Percentiles rank a stretch among this genome's conserved stretches.
phyloP scores from a whole-genome alignment of 805 yeast genomes.

The Crinitomyces ghanaensis region DNA sequence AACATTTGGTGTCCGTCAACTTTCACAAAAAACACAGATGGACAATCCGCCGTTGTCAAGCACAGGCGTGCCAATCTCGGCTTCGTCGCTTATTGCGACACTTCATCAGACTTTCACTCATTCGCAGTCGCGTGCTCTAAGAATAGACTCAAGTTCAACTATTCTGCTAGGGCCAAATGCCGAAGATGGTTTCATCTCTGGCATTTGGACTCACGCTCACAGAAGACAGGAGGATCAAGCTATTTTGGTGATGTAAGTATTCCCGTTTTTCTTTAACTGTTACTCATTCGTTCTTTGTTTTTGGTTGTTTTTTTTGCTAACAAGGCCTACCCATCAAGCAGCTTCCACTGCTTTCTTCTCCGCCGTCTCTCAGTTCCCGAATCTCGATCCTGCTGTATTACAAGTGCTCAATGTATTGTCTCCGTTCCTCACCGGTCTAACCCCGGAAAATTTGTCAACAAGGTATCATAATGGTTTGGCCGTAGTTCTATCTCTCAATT shows the following conservation, averaged over 20 bases:
- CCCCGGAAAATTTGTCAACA: slow-evolving; percentile 26
- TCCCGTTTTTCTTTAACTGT: not conserved
- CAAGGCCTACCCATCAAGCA: slow-evolving; percentile 21
- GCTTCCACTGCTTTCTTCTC: slow-evolving; percentile 23
- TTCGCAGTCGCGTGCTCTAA: slow-evolving; percentile 15
- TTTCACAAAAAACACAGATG: slow-evolving; percentile 13
- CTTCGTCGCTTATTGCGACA: slow-evolving; percentile 25
- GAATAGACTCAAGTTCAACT: slow-evolving; percentile 24
- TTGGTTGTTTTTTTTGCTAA: slow-evolving; percentile 1
- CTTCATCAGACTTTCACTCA: slow-evolving; percentile 24
- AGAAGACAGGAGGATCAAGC: slow-evolving; percentile 31
- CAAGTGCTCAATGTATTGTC: slow-evolving; percentile 26
- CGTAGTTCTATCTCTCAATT: slow-evolving; percentile 22
- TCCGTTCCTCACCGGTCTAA: slow-evolving; percentile 29
- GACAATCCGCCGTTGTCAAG: slow-evolving; percentile 24
- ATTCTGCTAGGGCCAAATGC: slow-evolving; percentile 22
- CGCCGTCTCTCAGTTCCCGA: slow-evolving; percentile 26
- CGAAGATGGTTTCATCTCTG: slow-evolving; percentile 24
- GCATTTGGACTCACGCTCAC: slow-evolving; percentile 30
- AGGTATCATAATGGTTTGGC: slow-evolving; percentile 26
- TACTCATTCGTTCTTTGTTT: not conserved
- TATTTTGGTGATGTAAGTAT: slow-evolving; percentile 21
- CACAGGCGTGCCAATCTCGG: slow-evolving; percentile 20
- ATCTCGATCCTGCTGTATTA: slow-evolving; percentile 23
- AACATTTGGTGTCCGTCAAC: no score